These are phyloP conservation scores for Chlorella sp. DNA, from an alignment of 139 green algal genomes.

Conservation along the genomic window DNA sequence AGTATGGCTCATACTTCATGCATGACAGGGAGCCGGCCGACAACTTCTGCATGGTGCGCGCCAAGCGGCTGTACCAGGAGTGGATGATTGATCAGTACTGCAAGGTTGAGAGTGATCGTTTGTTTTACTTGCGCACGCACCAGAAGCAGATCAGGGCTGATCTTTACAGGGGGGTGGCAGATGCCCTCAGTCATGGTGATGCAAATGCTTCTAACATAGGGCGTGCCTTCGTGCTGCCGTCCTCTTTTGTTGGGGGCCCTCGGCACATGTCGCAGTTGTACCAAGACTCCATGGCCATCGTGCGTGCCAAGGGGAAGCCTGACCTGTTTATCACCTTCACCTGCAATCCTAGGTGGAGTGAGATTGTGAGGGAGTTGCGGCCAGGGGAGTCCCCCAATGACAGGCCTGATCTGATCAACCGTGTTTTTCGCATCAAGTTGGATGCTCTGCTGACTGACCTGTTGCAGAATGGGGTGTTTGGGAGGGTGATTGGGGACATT, in stretches of 20 bases:
- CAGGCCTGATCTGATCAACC: background rate
- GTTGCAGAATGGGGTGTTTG: background rate
- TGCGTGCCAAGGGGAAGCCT: slow-evolving; percentile 11
- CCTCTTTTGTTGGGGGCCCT: background rate
- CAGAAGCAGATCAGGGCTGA: background rate
- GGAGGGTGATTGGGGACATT: background rate
- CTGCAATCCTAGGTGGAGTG: slow-evolving; percentile 13
- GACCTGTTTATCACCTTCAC: slow-evolving; percentile 17
- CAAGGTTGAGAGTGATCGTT: background rate
- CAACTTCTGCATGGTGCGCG: no score
- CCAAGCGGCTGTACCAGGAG: background rate
- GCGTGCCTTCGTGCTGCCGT: background rate
- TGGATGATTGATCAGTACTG: background rate
- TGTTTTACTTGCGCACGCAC: background rate
- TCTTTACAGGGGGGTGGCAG: slow-evolving; percentile 3
- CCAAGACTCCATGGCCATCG: slow-evolving; percentile 12
- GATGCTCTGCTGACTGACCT: background rate
- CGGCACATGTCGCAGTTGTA: slow-evolving; percentile 10
- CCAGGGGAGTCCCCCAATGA: background rate
- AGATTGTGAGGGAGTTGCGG: slow-evolving; percentile 1
- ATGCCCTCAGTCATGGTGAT: slow-evolving; percentile 1
- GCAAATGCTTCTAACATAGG: background rate
- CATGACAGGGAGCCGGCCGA: no score
- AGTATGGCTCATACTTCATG: no score
- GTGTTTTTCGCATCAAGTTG: background rate